phyloP scores from a whole-genome alignment of 1,284 basidiomycete genomes.

The Porodaedalea pini region DNA sequence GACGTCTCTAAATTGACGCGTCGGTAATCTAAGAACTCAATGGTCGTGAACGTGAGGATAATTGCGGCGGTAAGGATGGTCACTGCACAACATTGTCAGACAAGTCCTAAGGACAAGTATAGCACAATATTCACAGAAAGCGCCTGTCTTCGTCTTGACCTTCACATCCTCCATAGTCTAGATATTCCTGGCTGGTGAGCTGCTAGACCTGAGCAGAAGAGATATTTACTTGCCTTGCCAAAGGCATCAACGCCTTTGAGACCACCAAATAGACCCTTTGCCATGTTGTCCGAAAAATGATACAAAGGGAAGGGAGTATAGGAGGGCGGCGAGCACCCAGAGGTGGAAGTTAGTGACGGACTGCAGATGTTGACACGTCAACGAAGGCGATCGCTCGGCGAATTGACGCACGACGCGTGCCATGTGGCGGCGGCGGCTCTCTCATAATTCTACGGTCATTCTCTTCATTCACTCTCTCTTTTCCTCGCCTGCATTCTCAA shows the following conservation, averaged over 20 bases:
- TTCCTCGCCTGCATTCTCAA: neutral
- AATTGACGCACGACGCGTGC: constrained; percentile 4
- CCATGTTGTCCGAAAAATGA: constrained; percentile 44
- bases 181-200: constrained; percentile 10
- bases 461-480: neutral
- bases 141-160: constrained; percentile 92
- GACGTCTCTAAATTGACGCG: constrained; percentile 84
- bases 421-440: neutral
- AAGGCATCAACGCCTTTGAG: constrained; percentile 94
- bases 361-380: constrained; percentile 6
- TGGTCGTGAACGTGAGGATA: constrained; percentile 85
- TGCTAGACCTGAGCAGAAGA: constrained; percentile 19
- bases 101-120: neutral
- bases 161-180: constrained; percentile 98
- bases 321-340: neutral
- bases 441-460: neutral
- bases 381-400: neutral
- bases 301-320: constrained; percentile 28
- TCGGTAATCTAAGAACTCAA: constrained; percentile 96
- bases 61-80: constrained; percentile 90
- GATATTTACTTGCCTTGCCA: constrained; percentile 72
- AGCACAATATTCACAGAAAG: constrained; percentile 63
- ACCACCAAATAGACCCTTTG: constrained; percentile 61
- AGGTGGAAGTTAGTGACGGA: neutral
- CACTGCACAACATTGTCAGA: constrained; percentile 48